Conservation (phyloP, 148 eudicot species). For the Persicaria maculosa region DNA sequence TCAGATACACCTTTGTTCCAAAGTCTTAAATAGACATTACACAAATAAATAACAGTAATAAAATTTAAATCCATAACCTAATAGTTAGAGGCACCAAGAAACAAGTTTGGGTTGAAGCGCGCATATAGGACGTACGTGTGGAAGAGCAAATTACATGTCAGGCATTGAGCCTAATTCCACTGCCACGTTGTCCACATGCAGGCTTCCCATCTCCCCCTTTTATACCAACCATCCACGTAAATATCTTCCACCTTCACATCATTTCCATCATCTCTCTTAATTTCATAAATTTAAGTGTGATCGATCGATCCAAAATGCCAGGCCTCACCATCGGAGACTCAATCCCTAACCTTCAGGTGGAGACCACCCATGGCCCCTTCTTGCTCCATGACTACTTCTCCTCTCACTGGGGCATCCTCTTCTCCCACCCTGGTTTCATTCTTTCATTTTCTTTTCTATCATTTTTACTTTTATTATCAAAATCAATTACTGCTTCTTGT, state of each 20-base stretch:
- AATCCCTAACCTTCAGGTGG: slow-evolving; percentile 63
- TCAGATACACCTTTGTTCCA: no score
- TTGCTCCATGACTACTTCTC: slow-evolving; percentile 63
- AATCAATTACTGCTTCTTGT: no score
- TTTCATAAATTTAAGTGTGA: no score
- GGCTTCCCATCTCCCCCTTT: neutral
- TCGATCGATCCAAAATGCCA: slow-evolving; percentile 39
- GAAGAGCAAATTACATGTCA: neutral
- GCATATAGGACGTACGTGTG: neutral
- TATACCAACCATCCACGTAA: no score
- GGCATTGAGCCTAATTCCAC: neutral
- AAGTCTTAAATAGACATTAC: no score
- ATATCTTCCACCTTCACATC: neutral
- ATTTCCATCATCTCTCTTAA: neutral
- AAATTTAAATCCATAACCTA: no score
- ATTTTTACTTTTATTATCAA: neutral
- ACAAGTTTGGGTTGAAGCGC: neutral
- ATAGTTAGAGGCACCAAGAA: no score
- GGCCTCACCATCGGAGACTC: slow-evolving; percentile 77
- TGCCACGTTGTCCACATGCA: slow-evolving; percentile 3
- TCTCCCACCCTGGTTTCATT: slow-evolving; percentile 72
- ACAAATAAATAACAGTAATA: no score
- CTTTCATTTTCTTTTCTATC: no score
- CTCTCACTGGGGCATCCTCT: slow-evolving; percentile 53
- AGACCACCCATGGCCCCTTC: slow-evolving; percentile 64